Base-by-base conservation (phyloP, 129 eudicot genomes). In the Centella asiatica region DNA sequence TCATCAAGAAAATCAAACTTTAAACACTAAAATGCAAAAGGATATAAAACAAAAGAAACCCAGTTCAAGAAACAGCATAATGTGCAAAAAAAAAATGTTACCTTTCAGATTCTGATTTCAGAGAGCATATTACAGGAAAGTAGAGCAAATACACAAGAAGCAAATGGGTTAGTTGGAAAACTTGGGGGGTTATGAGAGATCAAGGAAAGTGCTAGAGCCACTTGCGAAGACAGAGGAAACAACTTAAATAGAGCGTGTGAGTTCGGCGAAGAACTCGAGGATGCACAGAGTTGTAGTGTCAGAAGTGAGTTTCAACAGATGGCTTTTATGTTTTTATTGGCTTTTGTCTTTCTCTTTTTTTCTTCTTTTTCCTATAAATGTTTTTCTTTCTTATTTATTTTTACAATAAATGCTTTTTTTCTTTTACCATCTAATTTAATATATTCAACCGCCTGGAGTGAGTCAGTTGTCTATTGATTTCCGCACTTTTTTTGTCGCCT, bases 191-290 rank as follows among this genome's bases (percentile, higher is more conserved):
- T 46, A 25, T 19, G 31, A 63, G 57, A 26, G 17, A 29, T 32
- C 57, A 48, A 32, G 23, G 36, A 20, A 32, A 44, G 31, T 27
- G 20, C 18, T 20, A 2, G n/a, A 64, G 60, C n/a, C 12, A 0
- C 8, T 37, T 7, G n/a, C 5, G 23, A 33, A 7, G 34, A 50
- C 15, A 36, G 17, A 6, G 37, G 24, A 50, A 20, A 22, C 12
- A 14, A 14, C 11, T 29, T 5, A 24, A 32, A 34, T 28, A 65
- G 25, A 51, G 56, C 19, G 47, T 47, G 19, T 60, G 28, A 36
- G 39, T 47, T 34, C 32, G 74, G 67, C 74, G 74, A 60, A 69
- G 59, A 32, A 29, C 46, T 34, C 74, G 39, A 69, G 75, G 39
- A 65, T 26, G 53, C 29, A 27, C n/a, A 44, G 42, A 24, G 67